These are phyloP conservation scores for Candida tetrigidarum DNA, from an alignment of 1,139 yeast species.

Conservation along the genomic window DNA sequence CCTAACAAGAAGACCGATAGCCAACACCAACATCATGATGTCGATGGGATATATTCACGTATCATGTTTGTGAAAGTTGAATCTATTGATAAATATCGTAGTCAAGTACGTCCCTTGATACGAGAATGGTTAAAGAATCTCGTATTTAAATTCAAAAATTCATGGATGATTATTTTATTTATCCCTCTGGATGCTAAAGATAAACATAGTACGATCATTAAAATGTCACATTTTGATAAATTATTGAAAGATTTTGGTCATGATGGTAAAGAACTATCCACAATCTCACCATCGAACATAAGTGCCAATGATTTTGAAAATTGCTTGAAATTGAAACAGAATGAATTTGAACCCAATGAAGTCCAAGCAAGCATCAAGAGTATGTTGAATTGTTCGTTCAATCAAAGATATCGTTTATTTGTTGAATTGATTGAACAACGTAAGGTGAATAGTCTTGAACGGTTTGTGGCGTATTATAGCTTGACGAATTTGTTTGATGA, in stretches of 20 bases:
- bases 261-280: conserved; percentile 41
- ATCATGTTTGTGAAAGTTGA: conserved; percentile 72
- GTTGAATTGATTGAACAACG: conserved; percentile 36
- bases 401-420: conserved; percentile 39
- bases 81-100: conserved; percentile 72
- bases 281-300: conserved; percentile 14
- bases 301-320: conserved; percentile 24
- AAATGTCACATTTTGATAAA: conserved; percentile 66
- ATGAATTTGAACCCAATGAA: conserved; percentile 44
- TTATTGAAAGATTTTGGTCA: conserved; percentile 65
- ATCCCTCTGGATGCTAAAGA: conserved; percentile 50
- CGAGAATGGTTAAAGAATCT: conserved; percentile 74
- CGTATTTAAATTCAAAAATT: conserved; percentile 35
- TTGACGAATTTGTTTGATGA: conserved; percentile 43
- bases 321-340: conserved; percentile 45
- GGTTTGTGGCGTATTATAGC: conserved; percentile 22
- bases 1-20: conserved; percentile 31
- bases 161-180: conserved; percentile 65
- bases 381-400: conserved; percentile 59
- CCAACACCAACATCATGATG: conserved; percentile 11
- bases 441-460: conserved; percentile 21
- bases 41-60: conserved; percentile 57
- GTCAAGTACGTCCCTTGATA: conserved; percentile 79
- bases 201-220: conserved; percentile 46
- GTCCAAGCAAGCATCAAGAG: conserved; percentile 52